These are phyloP conservation scores for Termitomyces heimii DNA, from an alignment of 768 basidiomycete species.

Conservation along the genomic window DNA sequence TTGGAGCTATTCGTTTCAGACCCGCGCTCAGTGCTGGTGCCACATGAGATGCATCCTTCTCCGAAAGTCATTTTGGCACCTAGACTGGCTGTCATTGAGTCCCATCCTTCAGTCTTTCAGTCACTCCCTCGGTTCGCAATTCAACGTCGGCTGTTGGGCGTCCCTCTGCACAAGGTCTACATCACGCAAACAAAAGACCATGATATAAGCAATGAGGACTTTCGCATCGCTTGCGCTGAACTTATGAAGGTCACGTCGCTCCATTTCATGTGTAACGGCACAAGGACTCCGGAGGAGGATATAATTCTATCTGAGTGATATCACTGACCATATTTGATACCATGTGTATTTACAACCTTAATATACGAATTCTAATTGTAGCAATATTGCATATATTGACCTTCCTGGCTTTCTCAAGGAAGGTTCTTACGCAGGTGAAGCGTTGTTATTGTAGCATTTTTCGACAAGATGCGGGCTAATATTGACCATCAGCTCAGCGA, in stretches of 20 bases:
- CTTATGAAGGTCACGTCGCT: slow-evolving; percentile 25
- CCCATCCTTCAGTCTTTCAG: slow-evolving; percentile 27
- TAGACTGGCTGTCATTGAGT: slow-evolving; percentile 39
- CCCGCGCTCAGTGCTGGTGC: slow-evolving; percentile 16
- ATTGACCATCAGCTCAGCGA: slow-evolving; percentile 23
- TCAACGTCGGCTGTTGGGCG: slow-evolving; percentile 29
- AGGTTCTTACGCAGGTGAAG: neutral
- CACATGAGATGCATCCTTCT: slow-evolving; percentile 1
- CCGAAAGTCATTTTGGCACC: slow-evolving; percentile 32
- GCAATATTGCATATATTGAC: neutral
- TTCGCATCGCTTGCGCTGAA: slow-evolving; percentile 16
- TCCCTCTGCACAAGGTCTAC: slow-evolving; percentile 48
- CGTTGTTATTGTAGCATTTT: neutral
- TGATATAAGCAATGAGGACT: neutral
- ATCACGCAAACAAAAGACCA: slow-evolving; percentile 18
- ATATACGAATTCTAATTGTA: neutral
- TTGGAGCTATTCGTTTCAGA: slow-evolving; percentile 45
- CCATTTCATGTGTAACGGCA: slow-evolving; percentile 25
- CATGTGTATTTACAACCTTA: neutral
- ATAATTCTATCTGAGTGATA: slow-evolving; percentile 17
- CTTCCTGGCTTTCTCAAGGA: no score
- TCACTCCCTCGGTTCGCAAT: slow-evolving; percentile 29
- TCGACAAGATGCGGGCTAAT: neutral
- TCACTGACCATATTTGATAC: neutral
- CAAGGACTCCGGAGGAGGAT: slow-evolving; percentile 42